Evolutionary conservation across 2,329 filamentous ascomycete genomes (phyloP), one percentile per base, ranked within the genome.

Genomic region (Cladosporium cucumerinum): DNA sequence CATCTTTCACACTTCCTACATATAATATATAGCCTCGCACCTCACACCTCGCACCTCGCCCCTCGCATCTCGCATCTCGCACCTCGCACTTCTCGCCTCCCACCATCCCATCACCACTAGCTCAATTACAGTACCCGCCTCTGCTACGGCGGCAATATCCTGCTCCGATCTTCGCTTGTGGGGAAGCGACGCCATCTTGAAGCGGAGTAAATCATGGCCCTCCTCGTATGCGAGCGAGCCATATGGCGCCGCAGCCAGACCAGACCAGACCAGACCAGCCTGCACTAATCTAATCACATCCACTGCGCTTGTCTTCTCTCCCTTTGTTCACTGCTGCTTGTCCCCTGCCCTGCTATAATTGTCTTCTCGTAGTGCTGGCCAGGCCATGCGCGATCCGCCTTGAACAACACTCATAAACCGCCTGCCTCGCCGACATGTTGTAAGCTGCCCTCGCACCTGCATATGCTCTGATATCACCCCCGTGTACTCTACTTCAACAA

Each of bases 381-480:
- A 25, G 57, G 57, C 48, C 28, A 65, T 65, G 57, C 57, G 63
- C 63, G 57, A 55, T 25, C 16, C 32, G 26, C 18, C 32, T 57
- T 61, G 48, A 65, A 54, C 26, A 28, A 48, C 46, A 65, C 46
- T 14, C 16, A 43, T 46, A 43, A 54, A n/a, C 34, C 60, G 49
- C 34, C 60, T 23, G 32, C 49, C 25, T 55, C 32, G 49, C 49
- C 60, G 32, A 49, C 23, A 62, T 62, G 60, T 62, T 62, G 60
- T 62, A 62, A 54, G 60, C 49, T n/a, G 21, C 14, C 49, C 54
- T 34, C 32, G 57, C 48, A 61, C 60, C 49, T 62, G 60, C 60
- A 62, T 62, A 4, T n/a, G 34, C 60, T 46, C 32, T 26, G 30
- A 55, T 62, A 62, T 62, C 60, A 25, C 46, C 30, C 30, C 23